phyloP scores from a whole-genome alignment of 163 green algal genomes.

The Prototheca wickerhamii region DNA sequence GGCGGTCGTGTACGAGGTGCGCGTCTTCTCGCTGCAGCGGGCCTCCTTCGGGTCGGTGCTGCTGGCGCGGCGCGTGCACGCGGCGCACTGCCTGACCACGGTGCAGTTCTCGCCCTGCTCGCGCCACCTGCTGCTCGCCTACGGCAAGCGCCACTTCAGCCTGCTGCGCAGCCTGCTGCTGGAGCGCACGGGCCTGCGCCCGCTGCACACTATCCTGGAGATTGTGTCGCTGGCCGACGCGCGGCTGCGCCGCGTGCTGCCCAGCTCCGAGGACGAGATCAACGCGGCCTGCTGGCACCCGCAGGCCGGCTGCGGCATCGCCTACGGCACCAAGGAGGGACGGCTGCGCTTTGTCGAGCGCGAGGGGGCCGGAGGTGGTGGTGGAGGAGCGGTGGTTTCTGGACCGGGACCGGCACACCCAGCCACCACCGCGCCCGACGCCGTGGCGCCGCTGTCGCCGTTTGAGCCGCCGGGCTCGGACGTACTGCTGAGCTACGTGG shows the following conservation, averaged over 20 bases:
- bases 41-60: slow-evolving; percentile 69
- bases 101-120: slow-evolving; percentile 83
- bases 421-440: background rate
- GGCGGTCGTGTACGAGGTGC: slow-evolving; percentile 75
- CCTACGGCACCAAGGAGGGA: slow-evolving; percentile 91
- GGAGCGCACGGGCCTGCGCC: slow-evolving; percentile 46
- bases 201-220: slow-evolving; percentile 84
- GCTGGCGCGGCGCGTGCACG: slow-evolving; percentile 41
- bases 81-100: slow-evolving; percentile 88
- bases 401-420: no score
- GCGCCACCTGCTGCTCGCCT: slow-evolving; percentile 79
- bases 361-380: slow-evolving; percentile 18
- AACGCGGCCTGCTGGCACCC: slow-evolving; percentile 86
- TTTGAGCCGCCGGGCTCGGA: no score
- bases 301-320: slow-evolving; percentile 60
- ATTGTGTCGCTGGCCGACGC: slow-evolving; percentile 52
- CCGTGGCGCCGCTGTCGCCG: background rate
- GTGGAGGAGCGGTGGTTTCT: background rate
- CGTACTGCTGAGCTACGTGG: background rate
- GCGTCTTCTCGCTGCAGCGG: slow-evolving; percentile 64
- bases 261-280: slow-evolving; percentile 78
- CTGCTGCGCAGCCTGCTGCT: slow-evolving; percentile 67
- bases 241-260: slow-evolving; percentile 63
- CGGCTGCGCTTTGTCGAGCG: slow-evolving; percentile 58
- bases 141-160: slow-evolving; percentile 73